Evolutionary conservation across 2,329 filamentous ascomycete genomes (phyloP).

Genomic region (Colletotrichum sp.): DNA sequence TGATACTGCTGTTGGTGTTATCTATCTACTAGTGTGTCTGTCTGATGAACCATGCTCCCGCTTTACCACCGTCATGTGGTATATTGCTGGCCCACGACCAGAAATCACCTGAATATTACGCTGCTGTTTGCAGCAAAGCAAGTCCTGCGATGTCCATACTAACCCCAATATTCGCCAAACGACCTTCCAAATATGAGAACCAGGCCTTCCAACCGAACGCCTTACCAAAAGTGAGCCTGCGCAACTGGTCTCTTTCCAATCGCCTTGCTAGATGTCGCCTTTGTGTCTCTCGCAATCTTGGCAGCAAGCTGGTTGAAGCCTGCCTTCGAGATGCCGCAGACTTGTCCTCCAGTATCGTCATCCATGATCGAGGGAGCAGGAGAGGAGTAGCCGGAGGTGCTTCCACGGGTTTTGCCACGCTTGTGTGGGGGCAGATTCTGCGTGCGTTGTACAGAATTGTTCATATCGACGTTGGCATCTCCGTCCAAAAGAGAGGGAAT

Average conservation of each 20-base stretch:
- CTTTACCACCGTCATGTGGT: neutral
- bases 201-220: neutral
- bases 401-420: neutral
- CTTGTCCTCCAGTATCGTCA: neutral
- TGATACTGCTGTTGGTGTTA: neutral
- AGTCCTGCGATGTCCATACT: neutral
- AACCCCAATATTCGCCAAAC: neutral
- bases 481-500: neutral
- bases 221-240: neutral
- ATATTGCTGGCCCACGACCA: neutral
- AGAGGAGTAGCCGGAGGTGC: neutral
- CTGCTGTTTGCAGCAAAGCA: neutral
- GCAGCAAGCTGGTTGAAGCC: slow-evolving; percentile 6
- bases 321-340: slow-evolving; percentile 1
- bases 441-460: neutral
- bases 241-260: neutral
- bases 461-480: neutral
- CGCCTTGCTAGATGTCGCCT: neutral
- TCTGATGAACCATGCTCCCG: neutral
- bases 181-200: neutral
- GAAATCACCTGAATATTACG: neutral
- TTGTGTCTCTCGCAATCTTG: neutral
- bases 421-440: neutral
- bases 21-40: neutral
- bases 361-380: neutral